Base-by-base conservation (phyloP, 2,329 filamentous ascomycete genomes). In the Paraphaeosphaeria sporulosa region DNA sequence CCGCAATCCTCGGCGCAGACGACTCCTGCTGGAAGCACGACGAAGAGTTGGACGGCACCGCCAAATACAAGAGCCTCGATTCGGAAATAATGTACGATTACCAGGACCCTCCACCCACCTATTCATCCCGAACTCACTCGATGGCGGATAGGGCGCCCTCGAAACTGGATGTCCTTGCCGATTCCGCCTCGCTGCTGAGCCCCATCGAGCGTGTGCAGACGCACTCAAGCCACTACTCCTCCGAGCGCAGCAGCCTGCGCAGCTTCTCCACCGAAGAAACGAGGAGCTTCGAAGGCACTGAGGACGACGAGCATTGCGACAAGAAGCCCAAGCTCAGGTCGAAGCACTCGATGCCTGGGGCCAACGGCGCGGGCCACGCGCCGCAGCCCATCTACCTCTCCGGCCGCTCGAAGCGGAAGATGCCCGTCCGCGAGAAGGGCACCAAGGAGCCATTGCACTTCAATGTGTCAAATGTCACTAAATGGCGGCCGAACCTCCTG, bases 61-160 rank as follows among this genome's bases (percentile, higher is more conserved):
- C 68, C 63, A 76, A 71, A 56, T 74, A 70, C 65, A 75, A 75
- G 69, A 76, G 71, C 65, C 61, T 77, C 67, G 74, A 78, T 62
- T 73, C 76, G 48, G 76, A 79, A 64, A 73, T 78, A 60, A 79
- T 79, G 75, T 78, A 79, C 73, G 76, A 78, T 63, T 78, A 77
- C 65, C 74, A 76, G 69, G 74, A 78, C 67, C 76, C 76, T 73
- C 77, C 78, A 70, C 77, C 77, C 43, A 77, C 76, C 50, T 79
- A 79, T 72, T 76, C 75, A 60, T 78, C 76, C 62, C 74, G 75
- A 72, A 76, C 73, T 76, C 74, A 76, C 73, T 74, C 72, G 64
- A 47, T 74, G 66, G 71, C 71, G 63, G 73, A 76, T 59, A 77
- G 75, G 71, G 65, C 71, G 71, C 72, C 71, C 48, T 76, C 76